Evolutionary conservation across 495 filamentous ascomycete genomes (phyloP), one percentile per base, ranked within the genome.

Genomic region (Viridothelium virens): DNA sequence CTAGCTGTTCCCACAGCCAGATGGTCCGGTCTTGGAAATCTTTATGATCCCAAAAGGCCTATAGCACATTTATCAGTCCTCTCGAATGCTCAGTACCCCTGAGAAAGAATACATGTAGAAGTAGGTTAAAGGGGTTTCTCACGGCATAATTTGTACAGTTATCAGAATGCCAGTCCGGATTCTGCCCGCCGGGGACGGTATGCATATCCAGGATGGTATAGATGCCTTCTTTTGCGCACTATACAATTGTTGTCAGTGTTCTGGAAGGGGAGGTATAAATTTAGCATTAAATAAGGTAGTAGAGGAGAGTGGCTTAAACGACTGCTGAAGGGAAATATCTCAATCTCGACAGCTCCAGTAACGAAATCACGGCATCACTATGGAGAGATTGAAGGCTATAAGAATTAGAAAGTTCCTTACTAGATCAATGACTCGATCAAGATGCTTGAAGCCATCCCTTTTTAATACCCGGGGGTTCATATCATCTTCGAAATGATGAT

Each of bases 141-240:
- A 59, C 76, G 2, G 85, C 84, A 63, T 84, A 77, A 68, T 78
- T 75, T 44, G 80, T 78, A 10, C 76, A 77, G 41, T 80, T 79
- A 67, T 89, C 86, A 1, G 78, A 81, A 70, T 89, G 86, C 86
- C 86, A 88, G 69, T 85, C 86, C 37, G 78, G 80, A 67, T 87
- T 87, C 69, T 89, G 86, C 3, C 85, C 85, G 3, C 86, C 85
- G 5, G 86, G 86, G 3, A 79, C 81, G 25, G 86, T 79, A 70
- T 88, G 86, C 77, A 89, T 78, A 70, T 87, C 86, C 31, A 87
- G 76, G 63, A 86, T 83, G 31, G 82, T 85, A 70, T 87, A 87
- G 63, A 89, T 79, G 16, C 79, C 79, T 16, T 85, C 65, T 37
- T 76, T 73, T 36, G 84, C 82, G 65, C 86, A 89, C 53, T 59